Conservation (phyloP, 495 filamentous ascomycete species). For the Talaromyces trachyspermus region DNA sequence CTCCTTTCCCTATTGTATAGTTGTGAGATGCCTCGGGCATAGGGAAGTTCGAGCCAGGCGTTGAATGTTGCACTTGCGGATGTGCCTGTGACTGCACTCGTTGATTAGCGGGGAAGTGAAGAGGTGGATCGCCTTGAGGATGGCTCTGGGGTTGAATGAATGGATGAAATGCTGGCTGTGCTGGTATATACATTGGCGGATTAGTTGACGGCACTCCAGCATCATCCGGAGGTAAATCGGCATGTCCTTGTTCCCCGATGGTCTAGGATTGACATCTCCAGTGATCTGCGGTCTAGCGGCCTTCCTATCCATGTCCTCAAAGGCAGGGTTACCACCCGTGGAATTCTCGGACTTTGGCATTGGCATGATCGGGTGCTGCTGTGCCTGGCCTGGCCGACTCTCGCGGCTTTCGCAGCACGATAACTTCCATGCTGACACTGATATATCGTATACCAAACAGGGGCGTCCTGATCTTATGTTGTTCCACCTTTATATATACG, state of each 20-base stretch:
- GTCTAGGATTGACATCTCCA: not conserved
- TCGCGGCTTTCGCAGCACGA: slow-evolving; percentile 23
- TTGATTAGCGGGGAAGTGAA: too few species aligned
- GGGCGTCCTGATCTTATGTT: slow-evolving; percentile 3
- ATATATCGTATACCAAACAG: slow-evolving; percentile 14
- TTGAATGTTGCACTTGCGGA: not conserved
- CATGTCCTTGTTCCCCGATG: not conserved
- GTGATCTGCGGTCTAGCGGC: not conserved
- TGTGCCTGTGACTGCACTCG: not conserved
- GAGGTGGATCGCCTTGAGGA: too few species aligned
- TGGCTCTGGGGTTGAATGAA: too few species aligned
- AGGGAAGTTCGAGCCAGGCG: too few species aligned
- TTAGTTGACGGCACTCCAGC: not conserved
- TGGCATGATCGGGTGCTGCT: too few species aligned
- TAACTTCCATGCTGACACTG: slow-evolving; percentile 29
- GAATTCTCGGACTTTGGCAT: not conserved
- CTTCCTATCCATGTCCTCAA: not conserved
- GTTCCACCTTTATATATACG: slow-evolving; percentile 29
- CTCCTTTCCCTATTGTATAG: too few species aligned
- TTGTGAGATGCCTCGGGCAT: too few species aligned
- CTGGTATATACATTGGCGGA: too few species aligned
- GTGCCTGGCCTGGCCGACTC: not conserved
- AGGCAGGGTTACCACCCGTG: not conserved
- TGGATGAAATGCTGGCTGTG: too few species aligned
- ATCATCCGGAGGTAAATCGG: too few species aligned